A percentile compares a stretch with the other conserved stretches of the same genome.
These are phyloP conservation scores for Crataegus laevigata DNA, from an alignment of 306 rosid genomes.

Conservation along the genomic window DNA sequence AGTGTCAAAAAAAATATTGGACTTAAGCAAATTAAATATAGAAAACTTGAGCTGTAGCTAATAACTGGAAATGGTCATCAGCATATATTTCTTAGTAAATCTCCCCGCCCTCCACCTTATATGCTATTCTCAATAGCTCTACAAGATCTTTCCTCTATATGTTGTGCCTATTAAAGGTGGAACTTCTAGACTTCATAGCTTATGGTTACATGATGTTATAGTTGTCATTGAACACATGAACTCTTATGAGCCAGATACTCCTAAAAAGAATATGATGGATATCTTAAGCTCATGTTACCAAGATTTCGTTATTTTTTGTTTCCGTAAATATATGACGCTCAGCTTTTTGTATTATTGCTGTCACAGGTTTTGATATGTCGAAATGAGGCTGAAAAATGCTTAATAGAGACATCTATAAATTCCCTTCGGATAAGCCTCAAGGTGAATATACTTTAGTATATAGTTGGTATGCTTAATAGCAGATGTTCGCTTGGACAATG, in stretches of 20 bases:
- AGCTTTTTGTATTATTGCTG: slow-evolving; percentile 9
- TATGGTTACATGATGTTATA: not conserved
- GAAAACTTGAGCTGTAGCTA: not conserved
- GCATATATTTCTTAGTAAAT: too few species aligned
- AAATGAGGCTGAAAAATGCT: slow-evolving; percentile 94
- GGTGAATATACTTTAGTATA: slow-evolving; percentile 28
- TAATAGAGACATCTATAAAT: slow-evolving; percentile 92
- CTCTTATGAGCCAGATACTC: not conserved
- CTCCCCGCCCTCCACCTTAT: too few species aligned
- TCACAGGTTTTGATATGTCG: slow-evolving; percentile 84
- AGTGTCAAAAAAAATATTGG: not conserved
- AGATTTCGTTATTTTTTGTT: not conserved
- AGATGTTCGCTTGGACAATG: not conserved
- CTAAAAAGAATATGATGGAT: not conserved
- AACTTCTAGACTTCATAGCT: not conserved
- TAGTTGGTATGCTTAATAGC: not conserved
- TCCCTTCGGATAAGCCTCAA: slow-evolving; percentile 93
- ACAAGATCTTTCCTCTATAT: not conserved
- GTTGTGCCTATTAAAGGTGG: not conserved
- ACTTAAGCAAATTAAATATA: not conserved
- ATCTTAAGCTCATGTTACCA: not conserved
- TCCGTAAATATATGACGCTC: not conserved
- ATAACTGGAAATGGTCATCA: not conserved
- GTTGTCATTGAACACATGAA: not conserved
- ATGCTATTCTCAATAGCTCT: not conserved